Evolutionary conservation across 1,284 basidiomycete genomes (phyloP), one percentile per base, ranked within the genome.

Genomic region (Melanopsichium pennsylvanicum): DNA sequence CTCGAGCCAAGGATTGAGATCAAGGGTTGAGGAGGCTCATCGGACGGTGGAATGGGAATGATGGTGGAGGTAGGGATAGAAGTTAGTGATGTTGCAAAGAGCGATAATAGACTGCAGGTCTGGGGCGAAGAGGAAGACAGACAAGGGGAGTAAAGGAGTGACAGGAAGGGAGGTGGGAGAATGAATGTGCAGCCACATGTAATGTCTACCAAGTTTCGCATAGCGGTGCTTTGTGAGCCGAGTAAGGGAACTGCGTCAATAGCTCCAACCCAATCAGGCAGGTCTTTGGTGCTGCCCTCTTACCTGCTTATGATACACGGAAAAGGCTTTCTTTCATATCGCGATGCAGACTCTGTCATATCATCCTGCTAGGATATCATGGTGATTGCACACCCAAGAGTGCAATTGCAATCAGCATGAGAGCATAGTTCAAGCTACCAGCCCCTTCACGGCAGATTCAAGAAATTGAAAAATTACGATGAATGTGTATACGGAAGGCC

Each of bases 21-120:
- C 46, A 49, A 32, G 19, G 49, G 49, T 50, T 41, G 54, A 59
- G 62, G 62, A 66, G 62, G 62, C 62, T 38, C 62, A 55, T 59
- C 56, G 34, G 45, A 50, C 42, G 43, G 55, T 45, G 42, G 16
- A 15, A 35, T 31, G 25, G 41, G 16, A 41, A 34, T 22, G 25
- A 36, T 34, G 43, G 39, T 26, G 34, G 43, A 45, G 36, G 37
- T 19, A 15, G 23, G 23, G 40, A 48, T 59, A 66, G 62, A 66
- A 66, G 62, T 59, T 66, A 34, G 49, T 31, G 15, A 18, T 11
- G 13, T 23, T 29, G 46, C 31, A 22, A 23, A 50, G 38, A 57
- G n/a, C 23, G 39, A 15, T 22, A 16, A 33, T 13, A 2, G 39
- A 31, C 25, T 38, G 37, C 48, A 44, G 36, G 38, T 18, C 27